Evolutionary conservation across 208 protist species (phyloP).

Genomic region (Leishmania arabica): DNA sequence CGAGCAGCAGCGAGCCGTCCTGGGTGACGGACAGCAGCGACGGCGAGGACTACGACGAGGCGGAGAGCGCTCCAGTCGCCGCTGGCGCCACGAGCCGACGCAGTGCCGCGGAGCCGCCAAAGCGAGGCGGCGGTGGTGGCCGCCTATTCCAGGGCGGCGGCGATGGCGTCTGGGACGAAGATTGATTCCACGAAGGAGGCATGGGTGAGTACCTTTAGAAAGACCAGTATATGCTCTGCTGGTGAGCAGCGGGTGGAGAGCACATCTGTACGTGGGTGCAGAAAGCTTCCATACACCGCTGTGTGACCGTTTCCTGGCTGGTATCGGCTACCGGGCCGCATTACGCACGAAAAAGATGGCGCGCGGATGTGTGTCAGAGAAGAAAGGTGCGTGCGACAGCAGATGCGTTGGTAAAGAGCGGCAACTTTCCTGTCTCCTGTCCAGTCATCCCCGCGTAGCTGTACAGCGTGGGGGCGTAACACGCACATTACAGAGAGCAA

Average conservation of each 20-base stretch:
- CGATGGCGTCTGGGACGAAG: slow-evolving; percentile 62
- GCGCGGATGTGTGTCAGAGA: not conserved
- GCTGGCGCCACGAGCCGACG: not conserved
- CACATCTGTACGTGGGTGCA: not conserved
- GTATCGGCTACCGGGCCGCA: not conserved
- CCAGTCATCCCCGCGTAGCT: too few species aligned
- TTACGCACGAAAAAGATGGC: not conserved
- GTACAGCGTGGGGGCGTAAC: not conserved
- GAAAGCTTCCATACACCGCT: not conserved
- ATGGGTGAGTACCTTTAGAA: not conserved
- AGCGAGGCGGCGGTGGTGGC: slow-evolving; percentile 23
- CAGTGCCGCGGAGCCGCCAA: not conserved
- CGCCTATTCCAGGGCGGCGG: slow-evolving; percentile 43
- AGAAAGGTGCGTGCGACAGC: not conserved
- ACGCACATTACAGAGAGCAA: not conserved
- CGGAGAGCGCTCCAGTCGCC: not conserved
- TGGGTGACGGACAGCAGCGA: slow-evolving; percentile 48
- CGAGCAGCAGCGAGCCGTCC: slow-evolving; percentile 60
- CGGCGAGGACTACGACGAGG: slow-evolving; percentile 14
- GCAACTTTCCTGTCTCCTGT: not conserved
- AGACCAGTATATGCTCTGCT: not conserved
- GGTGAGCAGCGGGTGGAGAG: not conserved
- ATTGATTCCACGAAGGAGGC: not conserved
- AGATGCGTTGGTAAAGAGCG: not conserved
- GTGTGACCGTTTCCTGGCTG: not conserved